Evolutionary conservation across 768 basidiomycete genomes (phyloP).

Genomic region (Tricholoma furcatifolium): DNA sequence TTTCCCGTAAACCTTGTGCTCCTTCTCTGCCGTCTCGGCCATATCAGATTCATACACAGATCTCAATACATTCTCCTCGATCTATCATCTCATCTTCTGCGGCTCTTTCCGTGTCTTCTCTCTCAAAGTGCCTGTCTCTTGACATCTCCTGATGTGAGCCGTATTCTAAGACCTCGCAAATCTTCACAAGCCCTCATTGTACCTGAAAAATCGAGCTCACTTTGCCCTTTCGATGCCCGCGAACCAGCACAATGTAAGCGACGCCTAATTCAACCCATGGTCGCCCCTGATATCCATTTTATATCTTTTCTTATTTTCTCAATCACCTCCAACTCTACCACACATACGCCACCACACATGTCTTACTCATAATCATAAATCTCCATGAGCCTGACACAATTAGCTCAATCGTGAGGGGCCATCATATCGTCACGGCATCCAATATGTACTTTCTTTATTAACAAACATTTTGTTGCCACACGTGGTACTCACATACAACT

Average conservation of each 20-base stretch:
- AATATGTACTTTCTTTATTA: not conserved
- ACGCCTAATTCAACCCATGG: not conserved
- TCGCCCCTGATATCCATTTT: not conserved
- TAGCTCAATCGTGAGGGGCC: constrained; percentile 2
- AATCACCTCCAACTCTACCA: not conserved
- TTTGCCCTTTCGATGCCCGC: not conserved
- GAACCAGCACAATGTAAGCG: not conserved
- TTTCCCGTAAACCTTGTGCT: constrained; percentile 36
- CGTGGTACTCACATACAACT: not conserved
- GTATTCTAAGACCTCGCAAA: constrained; percentile 9
- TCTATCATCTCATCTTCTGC: constrained; percentile 13
- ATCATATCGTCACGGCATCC: constrained; percentile 5
- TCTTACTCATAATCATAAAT: constrained; percentile 8
- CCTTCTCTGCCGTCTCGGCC: constrained; percentile 42
- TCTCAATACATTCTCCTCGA: constrained; percentile 18
- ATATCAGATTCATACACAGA: constrained; percentile 40
- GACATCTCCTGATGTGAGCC: constrained; percentile 13
- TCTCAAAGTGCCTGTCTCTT: constrained; percentile 12
- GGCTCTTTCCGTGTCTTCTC: constrained; percentile 13
- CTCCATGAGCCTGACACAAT: constrained; percentile 1
- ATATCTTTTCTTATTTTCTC: constrained; percentile 1
- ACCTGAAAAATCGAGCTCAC: constrained; percentile 3
- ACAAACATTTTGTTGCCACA: constrained; percentile 1
- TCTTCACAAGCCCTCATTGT: constrained; percentile 17
- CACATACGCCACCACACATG: constrained; percentile 9